Base-by-base conservation (phyloP, 2,329 filamentous ascomycete species). In the Neofusicoccum cordaticola region DNA sequence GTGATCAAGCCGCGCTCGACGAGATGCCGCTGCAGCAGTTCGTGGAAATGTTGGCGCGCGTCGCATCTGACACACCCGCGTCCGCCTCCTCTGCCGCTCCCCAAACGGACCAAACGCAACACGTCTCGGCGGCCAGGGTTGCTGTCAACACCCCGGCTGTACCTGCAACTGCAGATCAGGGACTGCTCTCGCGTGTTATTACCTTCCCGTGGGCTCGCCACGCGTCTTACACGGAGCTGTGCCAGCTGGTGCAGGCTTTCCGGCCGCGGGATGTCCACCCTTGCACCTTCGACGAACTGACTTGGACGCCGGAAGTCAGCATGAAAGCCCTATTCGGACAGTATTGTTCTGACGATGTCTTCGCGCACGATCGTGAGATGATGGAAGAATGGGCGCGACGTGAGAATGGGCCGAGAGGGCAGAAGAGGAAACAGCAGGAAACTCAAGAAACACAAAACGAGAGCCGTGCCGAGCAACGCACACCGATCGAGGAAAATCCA, bases 201-300 rank as follows among this genome's bases (percentile, higher is more conserved):
- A 82, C 79, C 19, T 97, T 97, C 69, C 91, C 93, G 0, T 97
- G 93, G 72, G 94, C 94, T 0, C 86, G 94, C 0, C 94, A 98
- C 75, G 96, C 94, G 0, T 96, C 92, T 0, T 94, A 95, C 66
- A 80, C 82, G 0, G 94, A 97, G 73, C 83, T 96, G 2, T 90
- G 91, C 67, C 78, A 87, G 62, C 79, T 97, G 0, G 82, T 97
- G 0, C 74, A 81, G 2, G 81, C 82, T 0, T 90, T 97, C 69
- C 84, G 80, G 34, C 93, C 93, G 0, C 86, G 79, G 51, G 92
- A 97, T 70, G 81, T 97, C 2, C 90, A 90, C 80, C 92, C 93
- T 0, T 97, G 93, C 72, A 96, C 92, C 0, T 78, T 82, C 2
- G 84, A 92, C 66, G 77, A 83, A 15, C 70, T 75, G 0, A 78